Evolutionary conservation across 805 yeast species (phyloP).

Genomic region (Ogataea paraovalis): DNA sequence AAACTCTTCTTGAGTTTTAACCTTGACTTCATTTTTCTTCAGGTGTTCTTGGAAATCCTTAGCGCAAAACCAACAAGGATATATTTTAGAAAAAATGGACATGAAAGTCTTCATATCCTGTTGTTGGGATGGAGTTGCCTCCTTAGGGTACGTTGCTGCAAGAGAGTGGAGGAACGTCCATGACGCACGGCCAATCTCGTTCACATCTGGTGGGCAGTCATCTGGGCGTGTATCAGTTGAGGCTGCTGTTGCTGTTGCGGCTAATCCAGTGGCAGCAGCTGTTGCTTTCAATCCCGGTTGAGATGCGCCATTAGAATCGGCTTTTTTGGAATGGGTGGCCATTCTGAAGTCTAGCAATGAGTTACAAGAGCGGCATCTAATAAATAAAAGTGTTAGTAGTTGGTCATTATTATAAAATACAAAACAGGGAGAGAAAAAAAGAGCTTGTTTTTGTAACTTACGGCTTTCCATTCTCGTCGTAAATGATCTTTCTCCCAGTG

Average conservation of each 20-base stretch:
- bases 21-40: constrained; percentile 48
- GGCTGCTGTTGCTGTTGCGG: constrained; percentile 17
- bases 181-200: constrained; percentile 72
- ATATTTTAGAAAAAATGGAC: constrained; percentile 66
- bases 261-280: constrained; percentile 14
- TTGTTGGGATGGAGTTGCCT: constrained; percentile 60
- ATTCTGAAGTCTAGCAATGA: constrained; percentile 72
- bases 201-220: constrained; percentile 85
- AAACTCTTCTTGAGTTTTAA: constrained; percentile 66
- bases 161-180: constrained; percentile 91
- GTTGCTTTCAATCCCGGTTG: background rate
- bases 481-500: constrained; percentile 63
- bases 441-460: constrained; percentile 38
- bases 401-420: constrained; percentile 3
- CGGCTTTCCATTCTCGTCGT: constrained; percentile 94
- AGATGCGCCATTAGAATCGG: constrained; percentile 9
- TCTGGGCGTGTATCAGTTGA: constrained; percentile 8
- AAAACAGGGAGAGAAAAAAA: background rate
- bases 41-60: constrained; percentile 71
- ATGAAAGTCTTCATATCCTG: constrained; percentile 68
- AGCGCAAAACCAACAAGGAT: constrained; percentile 95
- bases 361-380: constrained; percentile 80
- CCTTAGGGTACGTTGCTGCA: constrained; percentile 83
- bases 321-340: constrained; percentile 38
- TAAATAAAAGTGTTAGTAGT: background rate